Base-by-base conservation (phyloP, 179 eudicot genomes). In the Pouteria campechiana region DNA sequence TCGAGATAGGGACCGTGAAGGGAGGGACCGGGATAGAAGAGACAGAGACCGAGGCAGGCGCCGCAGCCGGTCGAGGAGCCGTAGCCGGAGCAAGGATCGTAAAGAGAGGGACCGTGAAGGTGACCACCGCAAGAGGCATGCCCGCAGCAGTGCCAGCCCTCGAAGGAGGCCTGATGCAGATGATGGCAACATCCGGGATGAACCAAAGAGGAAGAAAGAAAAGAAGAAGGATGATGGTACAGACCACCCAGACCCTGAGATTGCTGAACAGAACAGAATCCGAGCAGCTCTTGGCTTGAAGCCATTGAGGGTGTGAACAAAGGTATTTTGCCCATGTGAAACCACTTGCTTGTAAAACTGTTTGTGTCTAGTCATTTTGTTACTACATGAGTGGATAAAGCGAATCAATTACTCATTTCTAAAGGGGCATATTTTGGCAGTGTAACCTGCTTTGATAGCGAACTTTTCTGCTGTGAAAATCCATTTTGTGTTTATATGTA, bases 21-120 rank as follows among this genome's bases (percentile, higher is more conserved):
- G 72, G 17, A 61, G 84, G 49, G 89, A 76, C 3, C 57, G 92
- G 25, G 95, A 82, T 29, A 78, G 95, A 50, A 75, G 79, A 54
- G 83, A 76, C 24, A 73, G 79, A 59, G 83, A 76, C 38, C 73
- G 84, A 17, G 81, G 64, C 32, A 68, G 93, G 64, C 76, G 84
- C 34, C 70, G 79, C 56, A 83, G 96, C 56, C 76, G 38, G 48
- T 83, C 96, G 6, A 80, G 88, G 66, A 88, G 97, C 73, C 68
- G 82, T 32, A 90, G 98, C 45, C 61, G 98, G 68, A 81, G 93
- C 25, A 58, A 70, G 43, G 94, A 88, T 14, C 83, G 82, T 38
- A 78, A 69, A 40, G 94, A 84, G 41, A 79, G 72, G 45, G 90
- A 74, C 33, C 76, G 69, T 14, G 72, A 63, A 48, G n/a, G n/a